Conservation (phyloP, 805 yeast species). For the Lipomyces sp. region DNA sequence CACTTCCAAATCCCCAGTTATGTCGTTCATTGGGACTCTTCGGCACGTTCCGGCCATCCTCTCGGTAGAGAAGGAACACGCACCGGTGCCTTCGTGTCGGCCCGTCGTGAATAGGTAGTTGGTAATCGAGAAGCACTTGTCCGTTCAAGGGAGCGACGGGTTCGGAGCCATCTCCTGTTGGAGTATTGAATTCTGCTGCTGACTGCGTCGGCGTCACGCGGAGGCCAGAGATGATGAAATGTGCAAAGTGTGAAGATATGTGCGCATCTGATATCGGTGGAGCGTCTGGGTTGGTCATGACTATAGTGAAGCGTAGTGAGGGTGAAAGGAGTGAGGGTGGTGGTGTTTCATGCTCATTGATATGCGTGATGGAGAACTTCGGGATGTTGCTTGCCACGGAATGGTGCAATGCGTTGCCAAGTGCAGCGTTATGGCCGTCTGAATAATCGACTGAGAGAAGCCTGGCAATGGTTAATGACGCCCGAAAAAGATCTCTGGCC, state of each 20-base stretch:
- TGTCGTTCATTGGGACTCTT: slow-evolving; percentile 16
- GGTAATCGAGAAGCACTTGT: slow-evolving; percentile 10
- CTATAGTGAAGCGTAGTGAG: slow-evolving; percentile 21
- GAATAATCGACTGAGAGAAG: slow-evolving; percentile 29
- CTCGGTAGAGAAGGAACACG: slow-evolving; percentile 23
- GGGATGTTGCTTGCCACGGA: slow-evolving; percentile 16
- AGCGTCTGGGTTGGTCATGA: slow-evolving; percentile 24
- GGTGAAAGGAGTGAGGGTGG: not conserved
- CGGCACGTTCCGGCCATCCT: slow-evolving; percentile 19
- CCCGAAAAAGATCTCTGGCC: not conserved
- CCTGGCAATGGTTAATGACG: slow-evolving; percentile 8
- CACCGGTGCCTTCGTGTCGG: slow-evolving; percentile 13
- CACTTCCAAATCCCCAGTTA: slow-evolving; percentile 17
- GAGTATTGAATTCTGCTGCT: slow-evolving; percentile 11
- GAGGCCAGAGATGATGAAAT: slow-evolving; percentile 22
- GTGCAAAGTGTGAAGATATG: slow-evolving; percentile 19
- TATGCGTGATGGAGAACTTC: slow-evolving; percentile 23
- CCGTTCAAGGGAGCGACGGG: slow-evolving; percentile 12
- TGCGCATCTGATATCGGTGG: not conserved
- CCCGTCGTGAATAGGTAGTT: not conserved
- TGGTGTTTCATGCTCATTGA: slow-evolving; percentile 25
- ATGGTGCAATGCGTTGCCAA: slow-evolving; percentile 25
- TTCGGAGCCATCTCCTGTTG: slow-evolving; percentile 4
- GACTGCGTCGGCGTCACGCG: slow-evolving; percentile 3
- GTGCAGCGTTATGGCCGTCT: slow-evolving; percentile 31